These are phyloP conservation scores for Ceratobasidium sp. DNA, from an alignment of 1,284 basidiomycete genomes.

Conservation along the genomic window DNA sequence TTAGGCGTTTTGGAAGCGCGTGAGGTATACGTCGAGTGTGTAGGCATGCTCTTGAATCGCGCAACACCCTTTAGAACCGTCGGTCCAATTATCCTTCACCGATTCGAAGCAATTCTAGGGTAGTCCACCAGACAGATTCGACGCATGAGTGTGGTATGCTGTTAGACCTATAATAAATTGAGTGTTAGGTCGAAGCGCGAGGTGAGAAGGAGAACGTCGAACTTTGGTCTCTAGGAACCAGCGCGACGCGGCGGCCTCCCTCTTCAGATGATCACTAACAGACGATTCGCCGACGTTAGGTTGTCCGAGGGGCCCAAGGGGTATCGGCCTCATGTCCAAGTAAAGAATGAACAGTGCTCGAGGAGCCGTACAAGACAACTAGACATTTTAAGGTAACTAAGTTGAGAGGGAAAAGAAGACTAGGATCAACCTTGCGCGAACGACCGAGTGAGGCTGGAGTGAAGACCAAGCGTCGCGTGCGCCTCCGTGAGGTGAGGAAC, in stretches of 20 bases:
- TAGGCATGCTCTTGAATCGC: slow-evolving; percentile 83
- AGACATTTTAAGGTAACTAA: background rate
- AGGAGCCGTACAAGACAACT: slow-evolving; percentile 97
- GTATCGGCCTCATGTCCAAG: slow-evolving; percentile 99
- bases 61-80: slow-evolving; percentile 96
- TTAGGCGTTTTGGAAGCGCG: slow-evolving; percentile 88
- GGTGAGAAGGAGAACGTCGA: slow-evolving; percentile 26
- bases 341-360: slow-evolving; percentile 96
- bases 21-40: slow-evolving; percentile 75
- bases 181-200: slow-evolving; percentile 34
- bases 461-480: slow-evolving; percentile 97
- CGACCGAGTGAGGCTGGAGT: slow-evolving; percentile 98
- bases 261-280: slow-evolving; percentile 99
- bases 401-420: background rate
- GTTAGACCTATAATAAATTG: slow-evolving; percentile 82
- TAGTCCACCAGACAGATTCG: slow-evolving; percentile 99
- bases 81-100: slow-evolving; percentile 86
- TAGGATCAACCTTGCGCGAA: slow-evolving; percentile 62
- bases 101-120: slow-evolving; percentile 96
- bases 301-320: slow-evolving; percentile 97
- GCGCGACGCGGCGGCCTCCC: slow-evolving; percentile 98
- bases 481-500: slow-evolving; percentile 95
- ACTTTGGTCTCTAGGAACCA: slow-evolving; percentile 97
- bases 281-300: slow-evolving; percentile 98
- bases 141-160: slow-evolving; percentile 97